Conservation (phyloP, 2,329 filamentous ascomycete genomes). For the Alternaria solani region DNA sequence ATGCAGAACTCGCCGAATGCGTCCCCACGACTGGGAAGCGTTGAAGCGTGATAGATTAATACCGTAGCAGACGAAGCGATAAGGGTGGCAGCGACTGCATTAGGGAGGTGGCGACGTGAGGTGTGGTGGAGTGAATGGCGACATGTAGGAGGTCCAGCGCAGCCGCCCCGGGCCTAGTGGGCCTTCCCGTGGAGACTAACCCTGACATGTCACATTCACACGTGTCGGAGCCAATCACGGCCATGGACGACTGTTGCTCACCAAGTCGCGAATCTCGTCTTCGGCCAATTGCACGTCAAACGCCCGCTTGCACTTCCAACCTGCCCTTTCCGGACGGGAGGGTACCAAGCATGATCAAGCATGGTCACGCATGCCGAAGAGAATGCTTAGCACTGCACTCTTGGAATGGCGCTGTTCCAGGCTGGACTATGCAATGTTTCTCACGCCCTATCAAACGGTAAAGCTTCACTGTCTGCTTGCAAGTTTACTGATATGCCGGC, state of each 20-base stretch:
- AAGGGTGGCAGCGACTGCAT: conserved; percentile 15
- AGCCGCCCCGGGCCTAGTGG: conserved; percentile 10
- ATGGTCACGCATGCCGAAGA: conserved; percentile 18
- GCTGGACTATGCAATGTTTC: background rate
- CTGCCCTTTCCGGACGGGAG: conserved; percentile 21
- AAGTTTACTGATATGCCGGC: background rate
- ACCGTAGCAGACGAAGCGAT: background rate
- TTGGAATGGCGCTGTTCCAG: background rate
- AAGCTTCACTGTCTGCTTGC: background rate
- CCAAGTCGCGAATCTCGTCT: conserved; percentile 1
- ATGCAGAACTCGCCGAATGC: conserved; percentile 1
- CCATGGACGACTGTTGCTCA: background rate
- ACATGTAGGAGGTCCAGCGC: conserved; percentile 1
- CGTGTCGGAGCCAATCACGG: background rate
- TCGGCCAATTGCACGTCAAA: conserved; percentile 15
- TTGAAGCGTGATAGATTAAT: conserved; percentile 1
- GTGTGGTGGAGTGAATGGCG: conserved; percentile 1
- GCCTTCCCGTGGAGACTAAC: conserved; percentile 7
- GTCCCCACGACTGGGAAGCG: background rate
- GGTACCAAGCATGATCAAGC: conserved; percentile 20
- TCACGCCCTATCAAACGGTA: conserved; percentile 1
- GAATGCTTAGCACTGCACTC: conserved; percentile 12
- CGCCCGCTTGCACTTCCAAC: conserved; percentile 15
- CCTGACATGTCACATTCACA: conserved; percentile 2
- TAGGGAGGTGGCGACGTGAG: conserved; percentile 32